Base-by-base conservation (phyloP, 2,329 filamentous ascomycete species). In the Diaporthe sp. region DNA sequence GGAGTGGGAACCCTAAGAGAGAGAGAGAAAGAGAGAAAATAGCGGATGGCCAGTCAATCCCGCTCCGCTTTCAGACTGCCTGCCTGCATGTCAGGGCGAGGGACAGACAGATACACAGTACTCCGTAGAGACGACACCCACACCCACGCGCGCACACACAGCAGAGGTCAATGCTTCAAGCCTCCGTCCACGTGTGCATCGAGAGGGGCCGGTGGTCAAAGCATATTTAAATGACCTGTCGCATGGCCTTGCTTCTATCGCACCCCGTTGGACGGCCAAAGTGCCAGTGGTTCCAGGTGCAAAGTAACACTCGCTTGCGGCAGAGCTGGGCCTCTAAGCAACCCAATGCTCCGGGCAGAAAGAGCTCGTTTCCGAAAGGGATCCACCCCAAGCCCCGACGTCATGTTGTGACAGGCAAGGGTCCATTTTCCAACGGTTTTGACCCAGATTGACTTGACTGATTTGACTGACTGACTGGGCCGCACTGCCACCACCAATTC, bases 201-300 rank as follows among this genome's bases (percentile, higher is more conserved):
- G 30, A 40, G 45, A 67, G 64, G 45, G 64, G 64, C 64, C 17
- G 64, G n/a, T 67, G 64, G 64, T 19, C 64, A 67, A 67, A 67
- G 64, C 45, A 67, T 67, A 28, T 67, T 67, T 67, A 67, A 67
- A 67, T 67, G 64, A 67, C 64, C n/a, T 67, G 64, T 67, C 64
- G 64, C 64, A 67, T 67, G 45, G 64, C 28, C 45, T 52, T 67
- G 64, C 28, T 67, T 40, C 47, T 12, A 50, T 52, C 22, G 45
- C 64, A 35, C 45, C 64, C 2, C 45, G 61, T 52, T 67, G 61
- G 61, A 35, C 61, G 45, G 45, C 61, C 61, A 52, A 25, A 52
- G 30, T 67, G 64, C 45, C 45, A 67, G 45, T 38, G 13, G 64
- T n/a, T 22, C 33, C 64, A 67, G 64, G 64, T 45, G 45, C 64